phyloP scores from a whole-genome alignment of 2,329 filamentous ascomycete genomes.

The Botrytis sinoallii region DNA sequence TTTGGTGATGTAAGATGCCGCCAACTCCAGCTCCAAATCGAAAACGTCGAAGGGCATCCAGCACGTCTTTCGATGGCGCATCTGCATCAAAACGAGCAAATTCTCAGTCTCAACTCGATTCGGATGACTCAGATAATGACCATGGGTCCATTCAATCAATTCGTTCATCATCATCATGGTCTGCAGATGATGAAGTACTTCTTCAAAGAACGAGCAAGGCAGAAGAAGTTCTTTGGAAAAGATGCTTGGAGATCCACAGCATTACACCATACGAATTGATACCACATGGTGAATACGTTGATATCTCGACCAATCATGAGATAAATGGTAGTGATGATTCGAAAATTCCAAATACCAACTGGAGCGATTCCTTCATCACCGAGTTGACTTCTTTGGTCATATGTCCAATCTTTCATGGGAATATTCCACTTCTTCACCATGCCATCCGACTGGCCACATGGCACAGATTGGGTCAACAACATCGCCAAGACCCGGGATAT shows the following conservation, averaged over 20 bases:
- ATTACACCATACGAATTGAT: background rate
- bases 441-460: background rate
- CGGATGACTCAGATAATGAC: background rate
- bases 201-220: background rate
- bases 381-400: background rate
- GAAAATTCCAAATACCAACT: background rate
- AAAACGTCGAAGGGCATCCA: background rate
- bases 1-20: background rate
- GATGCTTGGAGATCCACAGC: background rate
- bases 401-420: background rate
- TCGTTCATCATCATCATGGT: background rate
- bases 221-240: background rate
- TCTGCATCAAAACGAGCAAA: background rate
- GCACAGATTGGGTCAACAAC: background rate
- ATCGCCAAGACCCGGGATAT: background rate
- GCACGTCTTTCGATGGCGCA: background rate
- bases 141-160: background rate
- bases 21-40: background rate
- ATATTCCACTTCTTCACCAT: background rate
- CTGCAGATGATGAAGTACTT: background rate
- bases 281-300: background rate
- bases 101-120: background rate
- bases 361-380: background rate
- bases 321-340: background rate
- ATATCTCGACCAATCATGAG: background rate